A percentile compares a stretch with the other conserved stretches of the same genome.
Evolutionary conservation across 805 yeast genomes (phyloP).

Genomic region (Henningerozyma blattae): DNA sequence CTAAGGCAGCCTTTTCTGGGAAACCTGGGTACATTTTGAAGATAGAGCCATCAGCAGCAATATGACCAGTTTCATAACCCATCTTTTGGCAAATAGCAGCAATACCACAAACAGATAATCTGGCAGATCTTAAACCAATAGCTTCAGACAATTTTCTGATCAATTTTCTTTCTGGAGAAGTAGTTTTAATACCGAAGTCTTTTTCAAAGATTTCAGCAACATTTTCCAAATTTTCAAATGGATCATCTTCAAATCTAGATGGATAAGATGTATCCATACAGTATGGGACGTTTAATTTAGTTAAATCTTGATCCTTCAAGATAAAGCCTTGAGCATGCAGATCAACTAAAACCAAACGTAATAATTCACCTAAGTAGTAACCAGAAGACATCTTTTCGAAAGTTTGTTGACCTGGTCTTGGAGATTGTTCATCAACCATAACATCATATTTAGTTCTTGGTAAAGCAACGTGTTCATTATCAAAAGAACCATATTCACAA

Average conservation of each 20-base stretch:
- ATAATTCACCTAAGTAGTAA: conserved; percentile 82
- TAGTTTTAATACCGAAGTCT: conserved; percentile 49
- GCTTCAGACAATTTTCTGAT: conserved; percentile 73
- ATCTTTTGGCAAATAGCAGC: conserved; percentile 88
- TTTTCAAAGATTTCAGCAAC: conserved; percentile 52
- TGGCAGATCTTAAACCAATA: conserved; percentile 83
- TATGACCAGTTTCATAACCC: conserved; percentile 61
- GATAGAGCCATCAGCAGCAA: conserved; percentile 96
- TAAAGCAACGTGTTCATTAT: conserved; percentile 68
- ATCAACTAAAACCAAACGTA: conserved; percentile 70
- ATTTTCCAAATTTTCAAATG: conserved; percentile 67
- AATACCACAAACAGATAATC: conserved; percentile 86
- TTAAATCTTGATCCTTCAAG: conserved; percentile 56
- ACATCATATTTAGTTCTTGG: conserved; percentile 86
- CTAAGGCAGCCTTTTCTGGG: conserved; percentile 77
- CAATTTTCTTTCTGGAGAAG: conserved; percentile 68
- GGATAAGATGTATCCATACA: conserved; percentile 83
- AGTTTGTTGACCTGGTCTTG: conserved; percentile 90
- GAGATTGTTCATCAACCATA: conserved; percentile 68
- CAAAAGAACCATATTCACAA: conserved; percentile 96
- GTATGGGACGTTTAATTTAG: conserved; percentile 48
- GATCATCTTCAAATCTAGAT: conserved; percentile 77
- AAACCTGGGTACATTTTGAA: conserved; percentile 86
- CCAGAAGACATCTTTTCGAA: conserved; percentile 97
- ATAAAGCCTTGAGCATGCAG: conserved; percentile 49